Conservation (phyloP, 108 stramenopile genomes). For the Cyclotella distinguenda region DNA sequence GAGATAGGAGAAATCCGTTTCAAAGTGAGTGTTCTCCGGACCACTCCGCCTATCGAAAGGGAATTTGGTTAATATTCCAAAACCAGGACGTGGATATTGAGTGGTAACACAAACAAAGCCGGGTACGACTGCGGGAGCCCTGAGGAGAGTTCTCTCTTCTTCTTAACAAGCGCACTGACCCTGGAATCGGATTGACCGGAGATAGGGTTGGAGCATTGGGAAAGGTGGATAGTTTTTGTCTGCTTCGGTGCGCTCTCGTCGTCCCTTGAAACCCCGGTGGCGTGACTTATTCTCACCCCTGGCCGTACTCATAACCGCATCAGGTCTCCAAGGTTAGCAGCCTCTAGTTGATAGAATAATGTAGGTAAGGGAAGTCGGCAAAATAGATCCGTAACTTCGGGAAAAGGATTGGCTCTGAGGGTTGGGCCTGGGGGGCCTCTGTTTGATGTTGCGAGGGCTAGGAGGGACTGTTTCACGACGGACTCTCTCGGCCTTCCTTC, state of each 20-base stretch:
- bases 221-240: slow-evolving; percentile 85
- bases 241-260: slow-evolving; percentile 86
- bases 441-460: slow-evolving; percentile 59
- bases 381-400: slow-evolving; percentile 89
- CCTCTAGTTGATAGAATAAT: slow-evolving; percentile 94
- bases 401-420: slow-evolving; percentile 90
- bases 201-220: slow-evolving; percentile 83
- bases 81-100: slow-evolving; percentile 91
- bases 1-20: slow-evolving; percentile 91
- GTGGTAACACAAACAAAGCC: slow-evolving; percentile 90
- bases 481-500: slow-evolving; percentile 60
- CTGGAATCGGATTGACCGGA: slow-evolving; percentile 90
- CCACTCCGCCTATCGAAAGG: slow-evolving; percentile 86
- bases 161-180: slow-evolving; percentile 83
- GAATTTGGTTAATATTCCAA: slow-evolving; percentile 94
- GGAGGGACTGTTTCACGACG: slow-evolving; percentile 71
- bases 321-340: slow-evolving; percentile 87
- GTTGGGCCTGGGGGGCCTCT: slow-evolving; percentile 76
- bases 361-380: slow-evolving; percentile 87
- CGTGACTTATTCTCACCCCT: slow-evolving; percentile 86
- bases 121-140: slow-evolving; percentile 87
- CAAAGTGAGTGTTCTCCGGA: slow-evolving; percentile 67
- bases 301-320: slow-evolving; percentile 96
- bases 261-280: slow-evolving; percentile 89
- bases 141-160: slow-evolving; percentile 95